These are phyloP conservation scores for Lichtheimia corymbifera DNA, from an alignment of 371 early-diverging fungal species.

Conservation along the genomic window DNA sequence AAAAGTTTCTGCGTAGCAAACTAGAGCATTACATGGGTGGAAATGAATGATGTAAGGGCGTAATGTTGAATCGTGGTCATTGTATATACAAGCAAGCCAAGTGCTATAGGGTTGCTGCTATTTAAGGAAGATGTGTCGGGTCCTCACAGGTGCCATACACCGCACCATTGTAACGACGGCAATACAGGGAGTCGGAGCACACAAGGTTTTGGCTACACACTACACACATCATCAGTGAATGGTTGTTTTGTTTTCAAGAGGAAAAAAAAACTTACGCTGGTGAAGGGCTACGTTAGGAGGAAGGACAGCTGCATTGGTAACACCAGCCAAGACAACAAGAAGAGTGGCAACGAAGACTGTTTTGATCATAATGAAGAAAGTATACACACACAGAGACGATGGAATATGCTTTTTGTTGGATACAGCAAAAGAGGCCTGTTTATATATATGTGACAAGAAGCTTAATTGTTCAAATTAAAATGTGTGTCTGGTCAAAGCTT, in stretches of 20 bases:
- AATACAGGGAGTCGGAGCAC: conserved; percentile 27
- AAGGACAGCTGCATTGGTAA: conserved; percentile 6
- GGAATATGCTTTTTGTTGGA: not conserved
- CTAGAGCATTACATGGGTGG: no score
- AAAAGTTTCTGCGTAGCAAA: no score
- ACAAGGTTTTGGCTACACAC: conserved; percentile 44
- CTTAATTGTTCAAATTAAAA: not conserved
- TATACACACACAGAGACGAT: not conserved
- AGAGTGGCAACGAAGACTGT: conserved; percentile 1
- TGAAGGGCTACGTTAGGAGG: conserved; percentile 15
- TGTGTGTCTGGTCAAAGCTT: conserved; percentile 2
- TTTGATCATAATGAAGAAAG: conserved; percentile 8
- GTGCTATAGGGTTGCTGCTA: no score
- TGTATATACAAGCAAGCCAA: no score
- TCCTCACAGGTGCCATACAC: conserved; percentile 37
- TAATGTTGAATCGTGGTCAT: no score
- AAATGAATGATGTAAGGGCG: no score
- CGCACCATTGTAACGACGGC: conserved; percentile 32
- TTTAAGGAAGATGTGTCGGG: not conserved
- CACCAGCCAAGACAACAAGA: not conserved
- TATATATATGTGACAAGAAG: not conserved
- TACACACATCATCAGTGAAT: conserved; percentile 9
- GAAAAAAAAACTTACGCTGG: conserved; percentile 12
- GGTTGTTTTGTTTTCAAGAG: not conserved
- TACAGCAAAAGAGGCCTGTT: not conserved